Evolutionary conservation across 2,329 filamentous ascomycete genomes (phyloP).

Genomic region (Domatiomyces catenatus): DNA sequence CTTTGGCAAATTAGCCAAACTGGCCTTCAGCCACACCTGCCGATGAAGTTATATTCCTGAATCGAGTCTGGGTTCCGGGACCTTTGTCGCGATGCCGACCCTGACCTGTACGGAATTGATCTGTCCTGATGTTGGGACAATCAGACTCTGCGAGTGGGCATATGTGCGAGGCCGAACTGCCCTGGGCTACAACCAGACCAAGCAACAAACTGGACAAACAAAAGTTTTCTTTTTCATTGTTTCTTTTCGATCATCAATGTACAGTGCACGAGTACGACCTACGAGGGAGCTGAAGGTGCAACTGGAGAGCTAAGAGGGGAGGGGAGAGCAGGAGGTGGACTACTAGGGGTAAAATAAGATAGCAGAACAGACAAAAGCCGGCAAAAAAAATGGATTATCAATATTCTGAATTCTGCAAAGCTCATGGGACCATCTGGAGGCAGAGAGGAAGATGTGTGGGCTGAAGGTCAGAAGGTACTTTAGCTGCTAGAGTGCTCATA

Average conservation of each 20-base stretch:
- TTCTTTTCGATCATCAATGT: neutral
- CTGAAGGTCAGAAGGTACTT: neutral
- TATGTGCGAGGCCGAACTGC: neutral
- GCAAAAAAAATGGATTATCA: neutral
- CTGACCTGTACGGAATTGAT: neutral
- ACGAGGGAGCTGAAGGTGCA: neutral
- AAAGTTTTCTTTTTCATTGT: neutral
- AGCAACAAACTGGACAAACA: neutral
- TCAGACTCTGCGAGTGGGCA: neutral
- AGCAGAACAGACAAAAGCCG: neutral
- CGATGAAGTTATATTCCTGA: neutral
- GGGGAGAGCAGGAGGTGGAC: neutral
- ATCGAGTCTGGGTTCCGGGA: neutral
- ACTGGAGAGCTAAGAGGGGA: neutral
- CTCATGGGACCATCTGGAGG: too few species aligned
- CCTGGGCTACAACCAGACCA: neutral
- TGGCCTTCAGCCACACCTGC: neutral
- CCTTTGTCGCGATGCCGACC: too few species aligned
- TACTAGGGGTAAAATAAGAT: neutral
- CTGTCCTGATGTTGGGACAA: neutral
- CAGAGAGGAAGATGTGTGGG: too few species aligned
- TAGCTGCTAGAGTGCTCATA: neutral
- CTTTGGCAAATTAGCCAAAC: neutral
- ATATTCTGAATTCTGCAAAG: too few species aligned
- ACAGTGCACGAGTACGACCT: neutral